Conservation (phyloP, 129 eudicot species). For the Flaveria linearis region DNA sequence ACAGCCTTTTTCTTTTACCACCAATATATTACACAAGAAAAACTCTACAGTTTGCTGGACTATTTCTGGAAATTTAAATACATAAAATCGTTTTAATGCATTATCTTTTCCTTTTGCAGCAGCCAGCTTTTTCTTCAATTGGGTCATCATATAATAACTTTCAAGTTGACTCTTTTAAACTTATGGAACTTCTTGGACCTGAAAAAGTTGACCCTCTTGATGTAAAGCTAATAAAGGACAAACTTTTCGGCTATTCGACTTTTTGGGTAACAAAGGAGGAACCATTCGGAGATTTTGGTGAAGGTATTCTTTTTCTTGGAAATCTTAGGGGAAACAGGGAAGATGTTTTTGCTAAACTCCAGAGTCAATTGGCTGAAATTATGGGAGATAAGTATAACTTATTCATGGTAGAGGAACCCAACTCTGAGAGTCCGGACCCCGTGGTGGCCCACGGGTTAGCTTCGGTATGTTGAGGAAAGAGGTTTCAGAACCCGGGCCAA, state of each 20-base stretch:
- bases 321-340: conserved; percentile 91
- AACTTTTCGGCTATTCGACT: conserved; percentile 89
- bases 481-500: conserved; percentile 93
- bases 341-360: conserved; percentile 79
- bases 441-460: conserved; percentile 99
- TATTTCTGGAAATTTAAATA: background rate
- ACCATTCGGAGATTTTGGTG: conserved; percentile 92
- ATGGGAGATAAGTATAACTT: conserved; percentile 94
- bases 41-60: conserved; percentile 1
- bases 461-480: conserved; percentile 93
- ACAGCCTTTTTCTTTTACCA: background rate
- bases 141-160: conserved; percentile 68
- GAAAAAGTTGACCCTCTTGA: conserved; percentile 93
- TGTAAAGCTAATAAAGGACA: conserved; percentile 82
- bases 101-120: conserved; percentile 39
- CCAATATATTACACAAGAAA: background rate
- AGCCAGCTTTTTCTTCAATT: conserved; percentile 51
- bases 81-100: background rate
- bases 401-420: conserved; percentile 97
- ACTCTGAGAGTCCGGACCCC: conserved; percentile 93
- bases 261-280: conserved; percentile 97
- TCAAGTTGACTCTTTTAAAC: conserved; percentile 84
- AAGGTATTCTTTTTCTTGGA: conserved; percentile 95
- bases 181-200: conserved; percentile 97
- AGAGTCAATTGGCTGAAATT: conserved; percentile 67